Conservation (phyloP, 2,329 filamentous ascomycete species). For the Fusarium nurragi region DNA sequence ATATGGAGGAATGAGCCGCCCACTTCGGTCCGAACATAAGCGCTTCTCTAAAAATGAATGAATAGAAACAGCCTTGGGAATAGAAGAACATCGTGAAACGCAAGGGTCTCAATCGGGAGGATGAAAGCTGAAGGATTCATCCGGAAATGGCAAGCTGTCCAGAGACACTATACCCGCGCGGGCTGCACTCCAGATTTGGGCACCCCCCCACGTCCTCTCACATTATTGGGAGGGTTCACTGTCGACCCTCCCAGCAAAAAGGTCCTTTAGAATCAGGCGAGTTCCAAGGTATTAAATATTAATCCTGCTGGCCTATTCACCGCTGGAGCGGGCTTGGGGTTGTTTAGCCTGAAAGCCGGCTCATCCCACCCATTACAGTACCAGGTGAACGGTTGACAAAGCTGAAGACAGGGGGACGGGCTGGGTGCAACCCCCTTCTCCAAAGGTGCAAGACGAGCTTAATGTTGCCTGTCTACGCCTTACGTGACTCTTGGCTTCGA, state of each 20-base stretch:
- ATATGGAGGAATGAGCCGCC: neutral
- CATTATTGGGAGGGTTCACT: constrained; percentile 18
- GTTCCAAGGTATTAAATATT: constrained; percentile 10
- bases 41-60: neutral
- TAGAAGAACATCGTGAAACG: neutral
- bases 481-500: constrained; percentile 1
- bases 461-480: neutral
- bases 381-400: constrained; percentile 17
- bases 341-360: constrained; percentile 23
- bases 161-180: neutral
- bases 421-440: constrained; percentile 1
- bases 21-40: constrained; percentile 5
- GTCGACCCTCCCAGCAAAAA: constrained; percentile 12
- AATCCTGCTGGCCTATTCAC: neutral
- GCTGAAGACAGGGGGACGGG: constrained; percentile 10
- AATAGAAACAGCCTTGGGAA: neutral
- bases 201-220: constrained; percentile 2
- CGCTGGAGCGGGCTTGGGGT: neutral
- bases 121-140: constrained; percentile 8
- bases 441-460: neutral
- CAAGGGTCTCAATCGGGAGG: neutral
- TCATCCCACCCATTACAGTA: neutral
- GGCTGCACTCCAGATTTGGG: neutral
- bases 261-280: neutral
- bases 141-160: constrained; percentile 4